phyloP scores from a whole-genome alignment of 768 basidiomycete species.

The Fomitopsis serialis region DNA sequence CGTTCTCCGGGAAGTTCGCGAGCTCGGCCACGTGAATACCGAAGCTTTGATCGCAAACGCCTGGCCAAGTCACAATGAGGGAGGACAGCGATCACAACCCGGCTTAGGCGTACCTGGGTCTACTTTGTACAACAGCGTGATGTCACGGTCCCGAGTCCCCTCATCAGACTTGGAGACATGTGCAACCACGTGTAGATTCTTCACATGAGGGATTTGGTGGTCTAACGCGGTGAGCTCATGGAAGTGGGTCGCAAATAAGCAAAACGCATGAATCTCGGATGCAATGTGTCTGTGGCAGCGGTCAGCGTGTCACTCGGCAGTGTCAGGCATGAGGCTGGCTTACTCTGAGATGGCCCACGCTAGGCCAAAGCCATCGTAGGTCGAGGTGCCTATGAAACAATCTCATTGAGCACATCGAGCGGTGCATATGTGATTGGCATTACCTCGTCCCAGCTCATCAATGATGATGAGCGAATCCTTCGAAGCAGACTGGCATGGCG shows the following conservation, averaged over 20 bases:
- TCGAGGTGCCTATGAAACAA: slow-evolving; percentile 71
- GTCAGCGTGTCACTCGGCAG: neutral
- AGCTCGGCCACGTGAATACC: slow-evolving; percentile 97
- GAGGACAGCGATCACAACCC: neutral
- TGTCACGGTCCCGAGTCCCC: slow-evolving; percentile 55
- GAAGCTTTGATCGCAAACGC: slow-evolving; percentile 94
- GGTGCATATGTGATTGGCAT: slow-evolving; percentile 1
- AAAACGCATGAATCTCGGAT: slow-evolving; percentile 86
- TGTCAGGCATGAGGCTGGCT: slow-evolving; percentile 13
- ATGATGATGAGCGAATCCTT: slow-evolving; percentile 94
- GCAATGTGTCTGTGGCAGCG: slow-evolving; percentile 72
- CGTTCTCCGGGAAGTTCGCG: slow-evolving; percentile 96
- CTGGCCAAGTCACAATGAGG: slow-evolving; percentile 28
- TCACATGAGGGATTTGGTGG: slow-evolving; percentile 80
- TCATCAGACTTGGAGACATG: slow-evolving; percentile 61
- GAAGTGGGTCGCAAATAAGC: slow-evolving; percentile 96
- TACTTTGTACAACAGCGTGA: slow-evolving; percentile 72
- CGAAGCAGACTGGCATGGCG: slow-evolving; percentile 68
- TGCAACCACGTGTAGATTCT: slow-evolving; percentile 94
- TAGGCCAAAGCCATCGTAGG: slow-evolving; percentile 95
- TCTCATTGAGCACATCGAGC: neutral
- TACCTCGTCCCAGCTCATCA: slow-evolving; percentile 91
- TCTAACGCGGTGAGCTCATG: slow-evolving; percentile 93
- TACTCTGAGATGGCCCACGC: slow-evolving; percentile 99
- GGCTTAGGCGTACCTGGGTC: slow-evolving; percentile 56